A percentile compares a stretch with the other conserved stretches of the same genome.
phyloP scores from a whole-genome alignment of 345 rosid species.

The Linum tenue region DNA sequence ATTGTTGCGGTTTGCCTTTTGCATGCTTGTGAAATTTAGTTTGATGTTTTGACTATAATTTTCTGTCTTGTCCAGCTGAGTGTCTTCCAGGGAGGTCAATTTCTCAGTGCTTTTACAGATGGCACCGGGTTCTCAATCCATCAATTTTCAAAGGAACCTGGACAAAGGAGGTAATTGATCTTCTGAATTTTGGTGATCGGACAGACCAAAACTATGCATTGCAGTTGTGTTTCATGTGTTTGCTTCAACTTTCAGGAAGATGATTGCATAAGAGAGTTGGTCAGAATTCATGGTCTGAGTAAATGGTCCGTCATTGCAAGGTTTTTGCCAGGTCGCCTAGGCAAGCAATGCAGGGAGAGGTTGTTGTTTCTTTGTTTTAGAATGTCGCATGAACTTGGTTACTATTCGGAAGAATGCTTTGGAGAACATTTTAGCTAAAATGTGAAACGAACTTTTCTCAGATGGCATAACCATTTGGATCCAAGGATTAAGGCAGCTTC shows the following conservation, averaged over 20 bases:
- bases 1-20: not conserved
- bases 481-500: slow-evolving; percentile 15
- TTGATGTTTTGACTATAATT: not conserved
- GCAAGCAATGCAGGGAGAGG: slow-evolving; percentile 30
- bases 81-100: slow-evolving; percentile 18
- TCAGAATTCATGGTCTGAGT: slow-evolving; percentile 11
- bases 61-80: slow-evolving; percentile 16
- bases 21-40: not conserved
- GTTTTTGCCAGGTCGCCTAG: slow-evolving; percentile 21
- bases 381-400: not conserved
- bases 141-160: slow-evolving; percentile 20
- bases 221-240: not conserved
- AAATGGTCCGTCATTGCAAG: slow-evolving; percentile 24
- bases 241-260: slow-evolving; percentile 21
- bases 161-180: slow-evolving; percentile 20
- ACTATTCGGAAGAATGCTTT: not conserved
- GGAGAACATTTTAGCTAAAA: not conserved
- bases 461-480: slow-evolving; percentile 26
- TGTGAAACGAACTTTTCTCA: not conserved
- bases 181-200: not conserved
- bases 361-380: not conserved
- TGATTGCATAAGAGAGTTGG: slow-evolving; percentile 11
- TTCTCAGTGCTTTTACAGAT: slow-evolving; percentile 27
- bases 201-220: not conserved
- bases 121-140: slow-evolving; percentile 25